Evolutionary conservation across 805 yeast genomes (phyloP), one percentile per base, ranked within the genome.

Genomic region (Isabelozyma heimii): DNA sequence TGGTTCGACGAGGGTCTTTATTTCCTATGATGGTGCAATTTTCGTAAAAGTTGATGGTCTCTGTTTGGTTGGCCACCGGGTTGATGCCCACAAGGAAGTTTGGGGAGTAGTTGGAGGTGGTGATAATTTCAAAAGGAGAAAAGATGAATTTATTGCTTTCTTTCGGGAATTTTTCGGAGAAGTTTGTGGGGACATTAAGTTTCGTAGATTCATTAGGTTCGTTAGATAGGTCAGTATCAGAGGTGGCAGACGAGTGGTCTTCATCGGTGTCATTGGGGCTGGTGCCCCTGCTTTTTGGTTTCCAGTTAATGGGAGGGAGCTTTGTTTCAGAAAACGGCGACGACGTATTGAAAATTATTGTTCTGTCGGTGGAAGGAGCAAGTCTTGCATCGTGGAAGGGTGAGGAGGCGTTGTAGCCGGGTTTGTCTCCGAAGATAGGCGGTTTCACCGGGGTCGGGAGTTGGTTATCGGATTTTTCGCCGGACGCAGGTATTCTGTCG

Each of bases 21-120:
- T 70, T 51, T 44, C 72, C 62, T 47, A 79, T 66, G 0, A 85
- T 76, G 4, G 71, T 52, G 52, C 69, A 69, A 2, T 77, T 78
- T 0, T 61, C 63, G 51, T 70, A 75, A 37, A 80, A 65, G 46
- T 76, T 69, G 8, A 81, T 63, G 1, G 50, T 49, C 13, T 75
- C 81, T 14, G 67, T 58, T 1, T 60, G 42, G 39, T 59, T 47
- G 17, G 53, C 45, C 51, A 58, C 52, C 20, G 72, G 63, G 51
- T 67, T 56, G 28, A 58, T 45, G 24, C 73, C 64, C 27, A 55
- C 37, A 14, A 42, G 24, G 24, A 26, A 17, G 17, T 40, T 40
- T 7, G 40, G 40, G 7, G 40, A 37, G 40, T 14, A 37, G 16
- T 14, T 37, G 7, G 40, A 37, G 40, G 40, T 37, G 16, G 40